These are phyloP conservation scores for Climacium dendroides DNA, from an alignment of 225 moss, liverwort and hornwort species.

Conservation along the genomic window DNA sequence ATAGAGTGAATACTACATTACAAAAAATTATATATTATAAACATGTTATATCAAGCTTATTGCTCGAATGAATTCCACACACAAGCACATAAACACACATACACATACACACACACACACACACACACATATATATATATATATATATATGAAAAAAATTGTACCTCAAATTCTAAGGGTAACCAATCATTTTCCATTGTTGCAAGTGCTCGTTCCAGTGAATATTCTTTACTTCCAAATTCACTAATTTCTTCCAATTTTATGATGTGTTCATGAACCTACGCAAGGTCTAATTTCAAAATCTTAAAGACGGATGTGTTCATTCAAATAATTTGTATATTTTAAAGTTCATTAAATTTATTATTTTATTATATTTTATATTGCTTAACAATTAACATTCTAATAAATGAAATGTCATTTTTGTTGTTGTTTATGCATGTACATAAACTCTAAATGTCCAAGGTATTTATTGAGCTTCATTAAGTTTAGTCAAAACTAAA, in stretches of 20 bases:
- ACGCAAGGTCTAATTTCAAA: background rate
- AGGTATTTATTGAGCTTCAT: background rate
- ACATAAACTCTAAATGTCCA: background rate
- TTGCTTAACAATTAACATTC: background rate
- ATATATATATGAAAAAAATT: no score
- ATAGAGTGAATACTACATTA: constrained; percentile 36
- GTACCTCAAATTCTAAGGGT: constrained; percentile 54
- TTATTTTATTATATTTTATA: background rate
- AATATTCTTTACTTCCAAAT: constrained; percentile 74
- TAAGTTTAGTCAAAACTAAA: background rate
- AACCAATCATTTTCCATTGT: constrained; percentile 71
- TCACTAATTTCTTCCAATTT: constrained; percentile 84
- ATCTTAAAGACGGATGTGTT: background rate
- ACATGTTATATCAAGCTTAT: background rate
- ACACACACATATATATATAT: background rate
- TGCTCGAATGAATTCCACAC: no score
- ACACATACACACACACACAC: no score
- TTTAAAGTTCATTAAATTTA: background rate
- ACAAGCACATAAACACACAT: no score
- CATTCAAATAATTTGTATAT: background rate
- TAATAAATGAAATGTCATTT: background rate
- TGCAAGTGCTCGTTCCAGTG: constrained; percentile 43
- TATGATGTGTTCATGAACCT: constrained; percentile 75
- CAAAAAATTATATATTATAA: no score
- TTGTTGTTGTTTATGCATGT: background rate